Percentiles rank a stretch among this genome's conserved stretches.
Conservation (phyloP, 345 rosid species). For the Eucalyptus tenuipes region DNA sequence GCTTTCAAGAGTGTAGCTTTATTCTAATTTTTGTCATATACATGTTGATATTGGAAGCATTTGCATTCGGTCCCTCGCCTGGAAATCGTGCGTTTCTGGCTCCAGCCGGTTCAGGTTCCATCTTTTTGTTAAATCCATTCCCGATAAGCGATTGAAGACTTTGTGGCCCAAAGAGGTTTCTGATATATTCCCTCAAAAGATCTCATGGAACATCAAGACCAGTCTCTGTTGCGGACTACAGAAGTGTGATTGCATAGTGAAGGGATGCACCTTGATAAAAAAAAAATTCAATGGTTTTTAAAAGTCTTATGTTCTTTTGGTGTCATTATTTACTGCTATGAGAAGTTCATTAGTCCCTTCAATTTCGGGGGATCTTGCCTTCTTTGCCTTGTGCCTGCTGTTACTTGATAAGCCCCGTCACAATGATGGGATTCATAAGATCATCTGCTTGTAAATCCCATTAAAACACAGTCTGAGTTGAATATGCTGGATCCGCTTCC, state of each 20-base stretch:
- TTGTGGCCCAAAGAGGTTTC: neutral
- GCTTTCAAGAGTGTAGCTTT: neutral
- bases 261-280: neutral
- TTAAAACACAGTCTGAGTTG: slow-evolving; percentile 54
- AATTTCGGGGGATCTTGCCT: neutral
- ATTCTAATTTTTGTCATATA: neutral
- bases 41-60: neutral
- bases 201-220: neutral
- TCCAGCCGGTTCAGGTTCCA: neutral
- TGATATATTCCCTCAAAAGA: neutral
- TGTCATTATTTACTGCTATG: neutral
- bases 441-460: slow-evolving; percentile 85
- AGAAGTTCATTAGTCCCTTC: neutral
- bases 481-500: slow-evolving; percentile 32
- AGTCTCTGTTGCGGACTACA: neutral
- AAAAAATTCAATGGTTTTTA: neutral
- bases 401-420: neutral
- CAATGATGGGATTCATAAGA: slow-evolving; percentile 48
- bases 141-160: neutral
- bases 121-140: neutral
- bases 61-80: neutral
- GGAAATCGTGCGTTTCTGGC: neutral
- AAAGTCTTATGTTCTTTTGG: neutral
- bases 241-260: neutral
- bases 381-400: neutral